phyloP scores from a whole-genome alignment of 148 eudicot genomes.

The Fagopyrum tataricum region DNA sequence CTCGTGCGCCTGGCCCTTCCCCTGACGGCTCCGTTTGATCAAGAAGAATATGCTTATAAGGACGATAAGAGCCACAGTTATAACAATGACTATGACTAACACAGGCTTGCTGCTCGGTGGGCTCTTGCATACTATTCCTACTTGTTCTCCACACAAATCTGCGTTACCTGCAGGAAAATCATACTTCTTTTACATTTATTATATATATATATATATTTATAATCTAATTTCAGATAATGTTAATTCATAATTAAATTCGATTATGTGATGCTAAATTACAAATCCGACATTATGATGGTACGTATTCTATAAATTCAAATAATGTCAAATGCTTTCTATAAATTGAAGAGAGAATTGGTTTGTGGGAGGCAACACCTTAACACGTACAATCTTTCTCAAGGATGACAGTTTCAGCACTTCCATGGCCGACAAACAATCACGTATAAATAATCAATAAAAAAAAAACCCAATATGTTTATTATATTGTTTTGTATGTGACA shows the following conservation, averaged over 20 bases:
- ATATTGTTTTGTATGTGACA: background rate
- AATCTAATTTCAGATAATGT: too few species aligned
- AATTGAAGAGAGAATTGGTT: background rate
- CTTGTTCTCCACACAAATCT: conserved; percentile 39
- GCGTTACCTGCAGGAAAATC: conserved; percentile 28
- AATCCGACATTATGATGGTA: too few species aligned
- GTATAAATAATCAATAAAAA: background rate
- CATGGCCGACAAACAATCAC: conserved; percentile 4
- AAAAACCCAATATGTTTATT: background rate
- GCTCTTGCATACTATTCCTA: conserved; percentile 18
- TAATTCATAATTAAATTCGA: too few species aligned
- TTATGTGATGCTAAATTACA: too few species aligned
- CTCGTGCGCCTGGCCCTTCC: conserved; percentile 1
- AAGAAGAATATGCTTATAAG: conserved; percentile 23
- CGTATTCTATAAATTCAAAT: background rate
- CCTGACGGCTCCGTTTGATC: conserved; percentile 7
- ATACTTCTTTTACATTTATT: too few species aligned
- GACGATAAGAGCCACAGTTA: conserved; percentile 19
- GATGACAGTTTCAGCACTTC: conserved; percentile 5
- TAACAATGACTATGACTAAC: conserved; percentile 16
- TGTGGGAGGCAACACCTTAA: background rate
- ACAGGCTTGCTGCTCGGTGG: background rate
- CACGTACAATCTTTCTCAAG: conserved; percentile 1
- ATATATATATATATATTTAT: too few species aligned
- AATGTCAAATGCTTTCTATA: background rate